Conservation (phyloP, 2,329 filamentous ascomycete genomes). For the Fusarium denticulatum region DNA sequence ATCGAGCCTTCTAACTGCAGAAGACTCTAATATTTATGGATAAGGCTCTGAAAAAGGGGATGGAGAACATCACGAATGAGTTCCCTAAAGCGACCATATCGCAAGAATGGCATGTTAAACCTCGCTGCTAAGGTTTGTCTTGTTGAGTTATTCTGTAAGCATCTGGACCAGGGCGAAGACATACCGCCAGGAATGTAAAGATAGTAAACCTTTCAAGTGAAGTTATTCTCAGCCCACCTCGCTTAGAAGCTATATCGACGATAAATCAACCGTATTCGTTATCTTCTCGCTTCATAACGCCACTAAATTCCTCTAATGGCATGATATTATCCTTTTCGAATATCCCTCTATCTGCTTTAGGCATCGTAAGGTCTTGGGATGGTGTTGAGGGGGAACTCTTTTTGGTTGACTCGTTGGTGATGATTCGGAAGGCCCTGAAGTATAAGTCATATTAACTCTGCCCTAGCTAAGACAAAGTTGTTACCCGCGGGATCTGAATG, state of each 20-base stretch:
- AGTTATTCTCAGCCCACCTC: neutral
- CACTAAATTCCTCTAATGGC: neutral
- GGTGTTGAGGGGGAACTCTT: neutral
- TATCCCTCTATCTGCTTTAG: neutral
- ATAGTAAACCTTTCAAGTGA: neutral
- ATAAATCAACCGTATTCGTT: neutral
- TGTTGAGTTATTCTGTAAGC: neutral
- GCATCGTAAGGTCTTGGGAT: neutral
- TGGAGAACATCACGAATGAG: neutral
- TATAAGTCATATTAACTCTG: neutral
- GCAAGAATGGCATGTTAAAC: neutral
- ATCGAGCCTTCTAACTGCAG: neutral
- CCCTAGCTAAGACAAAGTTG: neutral
- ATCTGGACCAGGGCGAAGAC: neutral
- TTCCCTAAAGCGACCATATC: neutral
- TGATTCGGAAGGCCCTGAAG: neutral
- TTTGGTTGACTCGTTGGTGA: neutral
- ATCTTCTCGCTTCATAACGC: neutral
- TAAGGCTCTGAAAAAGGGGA: neutral
- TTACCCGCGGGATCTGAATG: neutral
- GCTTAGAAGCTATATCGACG: neutral
- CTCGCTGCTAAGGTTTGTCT: neutral
- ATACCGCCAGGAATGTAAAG: neutral
- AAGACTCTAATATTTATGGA: conserved; percentile 7
- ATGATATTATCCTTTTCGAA: neutral